Evolutionary conservation across 108 stramenopile genomes (phyloP), one percentile per base, ranked within the genome.

Genomic region (Aureococcus anophagefferens): DNA sequence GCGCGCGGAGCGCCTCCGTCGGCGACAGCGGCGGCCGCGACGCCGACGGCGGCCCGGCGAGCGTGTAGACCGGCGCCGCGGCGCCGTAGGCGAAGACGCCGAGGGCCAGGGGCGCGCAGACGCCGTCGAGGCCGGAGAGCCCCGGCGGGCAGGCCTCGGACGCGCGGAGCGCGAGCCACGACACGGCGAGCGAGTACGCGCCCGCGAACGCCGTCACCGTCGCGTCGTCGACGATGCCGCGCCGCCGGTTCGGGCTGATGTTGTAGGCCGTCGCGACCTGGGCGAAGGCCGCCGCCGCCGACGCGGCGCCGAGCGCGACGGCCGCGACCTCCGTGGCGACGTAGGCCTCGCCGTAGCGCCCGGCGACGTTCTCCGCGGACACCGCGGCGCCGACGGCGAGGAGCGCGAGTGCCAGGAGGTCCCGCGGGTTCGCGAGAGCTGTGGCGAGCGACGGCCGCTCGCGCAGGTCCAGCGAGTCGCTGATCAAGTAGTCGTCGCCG

Each of bases 131-230:
- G n/a, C 35, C 18, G n/a, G 29, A 46, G 18, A 77, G 35, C 73
- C 76, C 72, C 0, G 37, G 29, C 28, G 80, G 80, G 59, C 80
- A 80, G 30, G 64, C 64, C 4, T 46, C 63, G n/a, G 74, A 72
- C 0, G 72, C 65, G 32, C 80, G 66, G 1, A 80, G 63, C 4
- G 80, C 76, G 72, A 80, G 63, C 80, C 80, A 80, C 13, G 67
- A 45, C 13, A 67, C 72, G 9, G 71, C 44, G 17, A 35, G 33
- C 0, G 72, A 46, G 63, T 80, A 80, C 15, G 45, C 30, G 28
- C 76, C 80, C 7, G 80, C 76, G 63, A 77, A 80, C 0, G 66
- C 14, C 30, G 51, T 77, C 33, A 80, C 36, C 31, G 46, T 36
- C 5, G 70, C 65, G 70, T 80, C 80, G 46, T 80, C 75, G 7